Conservation (phyloP, 2,329 filamentous ascomycete species). For the Pseudocercospora vitis region DNA sequence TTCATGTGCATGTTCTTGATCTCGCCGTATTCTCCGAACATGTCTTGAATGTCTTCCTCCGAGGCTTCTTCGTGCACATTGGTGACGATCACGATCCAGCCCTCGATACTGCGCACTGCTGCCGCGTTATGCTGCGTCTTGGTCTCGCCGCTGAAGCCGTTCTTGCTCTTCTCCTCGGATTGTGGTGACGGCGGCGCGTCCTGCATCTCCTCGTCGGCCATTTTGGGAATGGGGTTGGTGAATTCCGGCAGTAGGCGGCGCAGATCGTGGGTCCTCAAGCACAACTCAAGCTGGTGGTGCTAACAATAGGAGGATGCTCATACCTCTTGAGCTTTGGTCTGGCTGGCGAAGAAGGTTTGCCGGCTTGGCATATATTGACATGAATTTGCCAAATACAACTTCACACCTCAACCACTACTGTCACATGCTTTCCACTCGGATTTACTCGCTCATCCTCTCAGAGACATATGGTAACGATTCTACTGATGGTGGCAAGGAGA, state of each 20-base stretch:
- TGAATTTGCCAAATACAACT: conserved; percentile 1
- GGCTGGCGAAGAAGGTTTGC: background rate
- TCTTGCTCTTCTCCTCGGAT: conserved; percentile 18
- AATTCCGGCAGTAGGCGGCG: background rate
- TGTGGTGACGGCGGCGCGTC: conserved; percentile 49
- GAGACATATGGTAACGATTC: too few species aligned
- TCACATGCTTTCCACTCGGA: too few species aligned
- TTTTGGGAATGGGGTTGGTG: conserved; percentile 22
- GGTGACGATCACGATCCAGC: conserved; percentile 84
- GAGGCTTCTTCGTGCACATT: conserved; percentile 86
- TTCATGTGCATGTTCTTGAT: conserved; percentile 87
- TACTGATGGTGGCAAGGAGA: too few species aligned
- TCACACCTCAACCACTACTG: too few species aligned
- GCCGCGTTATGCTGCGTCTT: conserved; percentile 72
- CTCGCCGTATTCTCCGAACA: conserved; percentile 80
- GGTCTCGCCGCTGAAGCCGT: conserved; percentile 55
- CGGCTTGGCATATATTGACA: background rate
- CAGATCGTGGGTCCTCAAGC: too few species aligned
- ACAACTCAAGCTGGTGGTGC: background rate
- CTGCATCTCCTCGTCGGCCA: conserved; percentile 56
- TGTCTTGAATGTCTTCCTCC: conserved; percentile 78
- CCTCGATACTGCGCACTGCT: conserved; percentile 82
- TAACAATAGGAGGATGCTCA: background rate
- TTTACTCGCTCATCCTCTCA: too few species aligned
- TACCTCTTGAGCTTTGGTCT: background rate